Evolutionary conservation across 2,329 filamentous ascomycete species (phyloP).

Genomic region (Nemania serpens): DNA sequence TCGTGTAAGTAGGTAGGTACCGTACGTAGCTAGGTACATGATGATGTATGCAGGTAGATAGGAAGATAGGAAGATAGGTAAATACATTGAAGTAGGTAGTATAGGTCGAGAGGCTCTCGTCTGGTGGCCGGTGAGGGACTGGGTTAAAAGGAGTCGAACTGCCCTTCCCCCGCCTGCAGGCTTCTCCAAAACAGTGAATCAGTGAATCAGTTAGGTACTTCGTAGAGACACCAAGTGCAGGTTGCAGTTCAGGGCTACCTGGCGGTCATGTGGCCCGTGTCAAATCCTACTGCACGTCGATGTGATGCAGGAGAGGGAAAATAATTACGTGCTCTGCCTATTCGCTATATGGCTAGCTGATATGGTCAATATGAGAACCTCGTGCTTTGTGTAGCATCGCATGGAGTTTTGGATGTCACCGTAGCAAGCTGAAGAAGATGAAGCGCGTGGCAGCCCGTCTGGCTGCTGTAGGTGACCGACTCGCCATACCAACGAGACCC

Average conservation of each 20-base stretch:
- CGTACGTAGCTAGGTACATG: background rate
- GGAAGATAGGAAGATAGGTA: too few species aligned
- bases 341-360: constrained; percentile 9
- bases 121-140: background rate
- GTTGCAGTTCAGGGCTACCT: constrained; percentile 29
- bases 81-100: too few species aligned
- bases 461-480: background rate
- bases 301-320: constrained; percentile 21
- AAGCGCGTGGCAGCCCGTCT: constrained; percentile 28
- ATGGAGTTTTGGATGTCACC: constrained; percentile 20
- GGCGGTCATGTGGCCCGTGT: constrained; percentile 24
- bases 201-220: background rate
- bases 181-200: constrained; percentile 14
- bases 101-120: background rate
- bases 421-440: constrained; percentile 31
- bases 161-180: constrained; percentile 14
- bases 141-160: constrained; percentile 15
- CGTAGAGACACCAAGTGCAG: constrained; percentile 17
- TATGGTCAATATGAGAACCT: constrained; percentile 20
- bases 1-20: too few species aligned
- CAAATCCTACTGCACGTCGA: constrained; percentile 25
- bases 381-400: constrained; percentile 24
- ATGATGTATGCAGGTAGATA: too few species aligned
- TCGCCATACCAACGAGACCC: background rate
- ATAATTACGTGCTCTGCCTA: background rate